Evolutionary conservation across 352 stramenopile genomes (phyloP).

Genomic region (Pythium brachiatum): DNA sequence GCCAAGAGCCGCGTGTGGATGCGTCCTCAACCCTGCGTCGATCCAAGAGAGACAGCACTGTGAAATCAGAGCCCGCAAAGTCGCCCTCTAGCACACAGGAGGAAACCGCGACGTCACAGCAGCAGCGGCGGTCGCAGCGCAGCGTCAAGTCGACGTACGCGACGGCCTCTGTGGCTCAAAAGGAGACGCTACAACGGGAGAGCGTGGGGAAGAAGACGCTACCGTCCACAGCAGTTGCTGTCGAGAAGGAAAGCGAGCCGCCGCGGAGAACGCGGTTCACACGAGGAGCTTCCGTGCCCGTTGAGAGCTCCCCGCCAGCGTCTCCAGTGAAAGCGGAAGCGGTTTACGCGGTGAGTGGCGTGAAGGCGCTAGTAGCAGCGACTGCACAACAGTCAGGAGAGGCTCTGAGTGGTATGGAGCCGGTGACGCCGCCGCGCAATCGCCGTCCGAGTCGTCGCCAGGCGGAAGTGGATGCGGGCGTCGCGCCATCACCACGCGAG

Average conservation of each 20-base stretch:
- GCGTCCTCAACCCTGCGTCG: conserved; percentile 21
- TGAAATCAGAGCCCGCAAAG: conserved; percentile 22
- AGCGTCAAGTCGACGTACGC: conserved; percentile 30
- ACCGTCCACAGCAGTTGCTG: not conserved
- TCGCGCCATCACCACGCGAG: not conserved
- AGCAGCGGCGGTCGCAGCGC: conserved; percentile 29
- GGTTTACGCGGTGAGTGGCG: not conserved
- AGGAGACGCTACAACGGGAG: not conserved
- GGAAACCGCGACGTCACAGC: not conserved
- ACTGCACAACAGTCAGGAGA: not conserved
- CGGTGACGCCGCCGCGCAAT: conserved; percentile 19
- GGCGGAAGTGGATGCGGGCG: conserved; percentile 10
- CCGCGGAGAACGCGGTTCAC: not conserved
- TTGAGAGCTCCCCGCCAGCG: not conserved
- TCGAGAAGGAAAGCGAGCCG: not conserved
- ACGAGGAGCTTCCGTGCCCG: conserved; percentile 1
- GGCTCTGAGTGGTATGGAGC: not conserved
- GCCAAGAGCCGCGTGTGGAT: not conserved
- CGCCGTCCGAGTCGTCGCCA: conserved; percentile 22
- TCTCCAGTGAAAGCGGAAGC: not conserved
- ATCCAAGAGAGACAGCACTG: conserved; percentile 38
- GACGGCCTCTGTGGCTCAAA: conserved; percentile 9
- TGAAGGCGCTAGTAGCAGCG: not conserved
- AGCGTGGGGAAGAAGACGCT: not conserved
- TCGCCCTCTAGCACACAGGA: conserved; percentile 11